phyloP scores from a whole-genome alignment of 495 filamentous ascomycete species.

The Diplogelasinospora grovesii region DNA sequence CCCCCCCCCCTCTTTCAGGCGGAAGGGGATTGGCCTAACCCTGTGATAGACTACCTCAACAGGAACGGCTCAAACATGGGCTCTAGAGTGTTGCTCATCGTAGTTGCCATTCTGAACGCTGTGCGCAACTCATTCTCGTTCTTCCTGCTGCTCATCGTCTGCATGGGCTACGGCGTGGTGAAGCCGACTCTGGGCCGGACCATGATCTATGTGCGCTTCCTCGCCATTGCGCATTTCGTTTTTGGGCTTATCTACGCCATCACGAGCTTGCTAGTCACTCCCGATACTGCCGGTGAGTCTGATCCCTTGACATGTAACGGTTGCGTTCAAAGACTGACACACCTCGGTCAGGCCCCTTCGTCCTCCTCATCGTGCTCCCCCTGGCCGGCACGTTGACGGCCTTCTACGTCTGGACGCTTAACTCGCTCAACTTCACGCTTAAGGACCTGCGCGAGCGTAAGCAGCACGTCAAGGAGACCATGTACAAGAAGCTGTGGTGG shows the following conservation, averaged over 20 bases:
- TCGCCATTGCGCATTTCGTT: conserved; percentile 87
- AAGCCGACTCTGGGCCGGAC: conserved; percentile 88
- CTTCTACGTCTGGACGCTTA: conserved; percentile 99
- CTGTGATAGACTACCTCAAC: conserved; percentile 72
- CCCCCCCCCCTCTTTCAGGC: neutral
- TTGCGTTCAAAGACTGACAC: neutral
- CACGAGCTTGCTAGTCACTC: conserved; percentile 81
- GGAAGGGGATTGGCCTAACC: conserved; percentile 13
- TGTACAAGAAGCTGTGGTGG: conserved; percentile 99
- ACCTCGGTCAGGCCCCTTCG: conserved; percentile 58
- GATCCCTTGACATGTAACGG: no score
- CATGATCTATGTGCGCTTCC: conserved; percentile 89
- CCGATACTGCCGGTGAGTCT: conserved; percentile 55
- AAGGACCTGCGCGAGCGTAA: conserved; percentile 92
- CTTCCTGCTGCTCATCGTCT: conserved; percentile 96
- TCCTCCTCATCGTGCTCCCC: conserved; percentile 93
- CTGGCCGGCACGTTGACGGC: conserved; percentile 88
- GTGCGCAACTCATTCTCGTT: conserved; percentile 96
- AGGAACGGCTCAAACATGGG: conserved; percentile 76
- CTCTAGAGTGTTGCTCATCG: conserved; percentile 76
- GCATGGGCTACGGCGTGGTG: conserved; percentile 98
- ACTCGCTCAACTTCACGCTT: conserved; percentile 87
- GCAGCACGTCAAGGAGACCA: conserved; percentile 84
- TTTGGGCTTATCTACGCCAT: conserved; percentile 93
- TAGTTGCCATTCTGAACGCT: conserved; percentile 88